Base-by-base conservation (phyloP, 495 filamentous ascomycete species). In the Rusavskia elegans region DNA sequence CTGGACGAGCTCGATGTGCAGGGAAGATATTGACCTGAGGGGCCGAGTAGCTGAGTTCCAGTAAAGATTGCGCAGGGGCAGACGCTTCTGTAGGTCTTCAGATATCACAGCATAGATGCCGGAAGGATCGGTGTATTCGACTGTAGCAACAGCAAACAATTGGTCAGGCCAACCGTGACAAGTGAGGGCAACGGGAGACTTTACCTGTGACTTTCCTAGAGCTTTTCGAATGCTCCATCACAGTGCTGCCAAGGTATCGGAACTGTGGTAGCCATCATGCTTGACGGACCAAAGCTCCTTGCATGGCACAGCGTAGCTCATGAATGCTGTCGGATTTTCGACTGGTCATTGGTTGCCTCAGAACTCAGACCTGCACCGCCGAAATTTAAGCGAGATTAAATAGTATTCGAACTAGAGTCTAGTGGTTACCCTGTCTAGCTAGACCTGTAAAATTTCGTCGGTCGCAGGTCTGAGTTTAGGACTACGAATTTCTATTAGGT, bases 1-100 rank as follows among this genome's bases (percentile, higher is more conserved):
- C 21, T 45, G 10, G 13, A 88, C 71, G 54, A 97, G 80, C 45
- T 93, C 88, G 60, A 96, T 78, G 60, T 95, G 87, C 38, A 98
- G 78, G 44, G 88, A 87, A 61, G 84, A 81, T 64, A 98, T 97
- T 25, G 90, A 94, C 48, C 92, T 81, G 38, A 95, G 71, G 10
- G 93, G 90, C 10, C 92, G 83, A 25, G 81, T 82, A 45, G 92
- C 84, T 7, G 93, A 95, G 64, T 95, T 92, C 92, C 92, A 98
- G 63, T 96, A 84, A 44, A 98, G 80, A 63, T 95, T 90, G 50
- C 81, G 82, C n/a, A 98, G 73, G 11, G 92, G 92, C 4, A 98
- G 75, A 40, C 87, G 82, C 46, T 81, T 68, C 42, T 83, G 76
- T 52, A 97, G 73, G 53, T 87, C 74, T 1, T 83, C 72, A 10